These are phyloP conservation scores for Ulmus americana DNA, from an alignment of 331 rosid genomes.

Conservation along the genomic window DNA sequence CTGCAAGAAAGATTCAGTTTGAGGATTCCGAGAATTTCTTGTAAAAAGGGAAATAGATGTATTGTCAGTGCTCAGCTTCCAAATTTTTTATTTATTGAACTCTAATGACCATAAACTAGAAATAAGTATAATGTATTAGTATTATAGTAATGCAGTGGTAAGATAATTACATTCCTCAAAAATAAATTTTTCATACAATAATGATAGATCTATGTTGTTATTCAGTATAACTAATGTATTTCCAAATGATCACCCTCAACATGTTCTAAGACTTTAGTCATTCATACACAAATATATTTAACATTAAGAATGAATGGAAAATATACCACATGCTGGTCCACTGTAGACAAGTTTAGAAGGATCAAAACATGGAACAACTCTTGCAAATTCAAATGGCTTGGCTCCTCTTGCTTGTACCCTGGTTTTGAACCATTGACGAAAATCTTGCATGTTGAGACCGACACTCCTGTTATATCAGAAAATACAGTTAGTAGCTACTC, in stretches of 20 bases:
- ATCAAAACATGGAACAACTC: conserved; percentile 62
- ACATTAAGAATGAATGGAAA: not conserved
- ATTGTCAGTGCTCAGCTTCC: not conserved
- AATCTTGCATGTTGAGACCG: conserved; percentile 43
- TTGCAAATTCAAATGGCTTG: conserved; percentile 68
- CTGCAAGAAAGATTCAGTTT: too few species aligned
- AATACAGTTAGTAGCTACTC: conserved; percentile 18
- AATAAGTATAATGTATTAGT: too few species aligned
- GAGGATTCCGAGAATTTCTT: too few species aligned
- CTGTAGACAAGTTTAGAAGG: conserved; percentile 40
- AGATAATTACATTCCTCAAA: too few species aligned
- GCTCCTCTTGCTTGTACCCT: conserved; percentile 59
- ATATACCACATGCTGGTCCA: conserved; percentile 36
- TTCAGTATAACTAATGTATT: too few species aligned
- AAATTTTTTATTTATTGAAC: too few species aligned
- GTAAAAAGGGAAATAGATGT: conserved; percentile 12
- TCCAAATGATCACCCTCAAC: not conserved
- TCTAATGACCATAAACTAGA: too few species aligned
- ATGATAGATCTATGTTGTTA: too few species aligned
- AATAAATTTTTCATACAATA: not conserved
- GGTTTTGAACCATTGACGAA: conserved; percentile 66
- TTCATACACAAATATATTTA: not conserved
- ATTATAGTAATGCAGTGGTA: too few species aligned
- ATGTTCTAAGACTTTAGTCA: not conserved
- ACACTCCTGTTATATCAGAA: conserved; percentile 34